Evolutionary conservation across 805 yeast genomes (phyloP), one percentile per base, ranked within the genome.

Genomic region (Lachancea sp.): DNA sequence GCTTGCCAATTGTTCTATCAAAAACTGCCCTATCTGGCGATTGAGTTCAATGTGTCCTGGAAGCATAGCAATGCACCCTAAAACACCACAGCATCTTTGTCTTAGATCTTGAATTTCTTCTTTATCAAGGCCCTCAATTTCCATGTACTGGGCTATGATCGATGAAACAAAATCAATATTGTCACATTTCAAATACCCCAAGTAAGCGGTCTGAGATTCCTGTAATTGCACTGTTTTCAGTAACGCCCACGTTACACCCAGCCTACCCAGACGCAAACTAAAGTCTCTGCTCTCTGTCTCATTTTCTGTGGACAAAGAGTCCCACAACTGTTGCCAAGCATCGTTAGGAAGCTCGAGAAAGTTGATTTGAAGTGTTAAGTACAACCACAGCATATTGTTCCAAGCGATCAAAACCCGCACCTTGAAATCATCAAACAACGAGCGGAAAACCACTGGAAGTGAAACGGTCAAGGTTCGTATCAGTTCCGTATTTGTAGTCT

Each of bases 331-430:
- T 29, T 45, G 46, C 43, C 45, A 47, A 15, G 48, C 38, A 17
- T 53, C 49, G 16, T 49, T 45, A 17, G 45, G 36, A 18, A 54
- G 40, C 29, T 63, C 56, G 9, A 59, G 51, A 10, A 64, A 48
- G 26, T 58, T 61, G 25, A 60, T 47, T n/a, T 51, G 60, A 49
- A 49, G 40, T 6, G 61, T 53, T 15, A 52, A 39, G 32, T 38
- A 59, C 36, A 57, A 51, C 89, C 90, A 82, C 34, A 77, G 60
- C 43, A 83, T 60, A 57, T 90, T 90, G 64, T 86, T 88, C 59
- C 88, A 71, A 8, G 85, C 80, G 12, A 78, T 72, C 40, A 86
- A 65, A 6, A 79, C 71, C 52, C 84, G 78, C 22, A 77, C 69
- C 22, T 74, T 65, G 48, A 81, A 74, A 36, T 73, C 70, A n/a